These are phyloP conservation scores for Flammula alnicola DNA, from an alignment of 1,284 basidiomycete species.

Conservation along the genomic window DNA sequence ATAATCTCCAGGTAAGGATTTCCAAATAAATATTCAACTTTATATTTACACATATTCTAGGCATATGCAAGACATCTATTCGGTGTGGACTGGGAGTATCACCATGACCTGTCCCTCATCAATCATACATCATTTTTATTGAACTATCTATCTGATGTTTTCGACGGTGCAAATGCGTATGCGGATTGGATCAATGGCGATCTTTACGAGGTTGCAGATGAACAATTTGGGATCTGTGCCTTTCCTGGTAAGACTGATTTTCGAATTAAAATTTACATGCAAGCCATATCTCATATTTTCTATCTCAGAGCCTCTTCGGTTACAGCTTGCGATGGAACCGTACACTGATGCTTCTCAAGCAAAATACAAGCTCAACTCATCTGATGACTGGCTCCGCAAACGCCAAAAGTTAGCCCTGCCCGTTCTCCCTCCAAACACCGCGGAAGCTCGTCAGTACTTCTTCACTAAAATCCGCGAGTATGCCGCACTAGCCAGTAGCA, in stretches of 20 bases:
- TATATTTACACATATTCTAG: slow-evolving; percentile 12
- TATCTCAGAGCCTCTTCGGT: slow-evolving; percentile 12
- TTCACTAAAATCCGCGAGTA: neutral
- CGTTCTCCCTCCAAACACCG: slow-evolving; percentile 25
- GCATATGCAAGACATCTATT: slow-evolving; percentile 24
- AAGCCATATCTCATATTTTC: too few species aligned
- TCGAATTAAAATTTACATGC: neutral
- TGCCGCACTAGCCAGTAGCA: neutral
- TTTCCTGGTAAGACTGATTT: slow-evolving; percentile 23
- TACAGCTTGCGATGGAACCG: slow-evolving; percentile 16
- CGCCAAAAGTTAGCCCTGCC: slow-evolving; percentile 28
- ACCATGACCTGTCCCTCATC: slow-evolving; percentile 19
- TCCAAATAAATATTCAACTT: neutral
- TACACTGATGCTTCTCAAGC: too few species aligned
- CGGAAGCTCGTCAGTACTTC: slow-evolving; percentile 11
- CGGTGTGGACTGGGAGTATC: slow-evolving; percentile 20
- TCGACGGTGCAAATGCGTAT: slow-evolving; percentile 25
- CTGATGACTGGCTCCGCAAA: slow-evolving; percentile 26
- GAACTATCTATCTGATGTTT: slow-evolving; percentile 26
- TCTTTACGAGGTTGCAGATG: slow-evolving; percentile 24
- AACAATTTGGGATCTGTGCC: slow-evolving; percentile 26
- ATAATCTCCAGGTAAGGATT: slow-evolving; percentile 25
- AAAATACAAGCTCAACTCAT: slow-evolving; percentile 16
- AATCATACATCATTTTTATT: slow-evolving; percentile 29
- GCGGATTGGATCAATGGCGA: slow-evolving; percentile 29